These are phyloP conservation scores for Polyporus tsugae DNA, from an alignment of 1,284 basidiomycete genomes.

Conservation along the genomic window DNA sequence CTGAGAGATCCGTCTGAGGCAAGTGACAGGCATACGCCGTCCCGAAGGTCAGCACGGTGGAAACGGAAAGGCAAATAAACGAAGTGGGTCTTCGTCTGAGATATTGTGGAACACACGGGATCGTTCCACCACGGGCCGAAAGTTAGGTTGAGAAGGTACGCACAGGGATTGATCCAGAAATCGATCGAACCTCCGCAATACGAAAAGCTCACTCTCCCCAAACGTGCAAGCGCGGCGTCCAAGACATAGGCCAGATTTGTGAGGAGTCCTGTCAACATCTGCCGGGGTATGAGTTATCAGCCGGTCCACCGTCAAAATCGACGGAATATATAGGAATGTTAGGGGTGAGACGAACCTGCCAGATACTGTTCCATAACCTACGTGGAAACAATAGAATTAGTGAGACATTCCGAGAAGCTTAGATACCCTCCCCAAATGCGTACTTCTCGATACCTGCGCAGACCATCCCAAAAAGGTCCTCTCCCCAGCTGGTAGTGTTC, in stretches of 20 bases:
- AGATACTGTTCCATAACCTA: conserved; percentile 8
- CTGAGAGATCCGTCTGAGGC: not conserved
- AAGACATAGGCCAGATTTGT: conserved; percentile 33
- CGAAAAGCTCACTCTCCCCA: conserved; percentile 39
- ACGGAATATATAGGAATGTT: not conserved
- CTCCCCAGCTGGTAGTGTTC: not conserved
- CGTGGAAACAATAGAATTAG: not conserved
- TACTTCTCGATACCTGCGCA: conserved; percentile 5
- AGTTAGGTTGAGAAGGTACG: not conserved
- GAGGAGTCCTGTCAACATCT: conserved; percentile 8
- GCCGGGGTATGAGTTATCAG: not conserved
- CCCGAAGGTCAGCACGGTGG: not conserved
- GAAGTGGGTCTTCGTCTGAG: not conserved
- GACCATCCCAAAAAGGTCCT: not conserved
- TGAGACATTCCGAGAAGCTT: too few species aligned
- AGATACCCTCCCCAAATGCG: not conserved
- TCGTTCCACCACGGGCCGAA: not conserved
- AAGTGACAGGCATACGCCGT: not conserved
- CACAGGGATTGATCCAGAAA: conserved; percentile 4
- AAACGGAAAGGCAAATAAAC: not conserved
- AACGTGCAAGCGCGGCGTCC: conserved; percentile 37
- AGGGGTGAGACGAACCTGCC: not conserved
- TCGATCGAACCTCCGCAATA: conserved; percentile 25
- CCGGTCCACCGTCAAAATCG: not conserved
- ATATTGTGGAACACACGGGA: not conserved